A percentile compares a stretch with the other conserved stretches of the same genome.
phyloP scores from a whole-genome alignment of 495 filamentous ascomycete genomes.

The Aspergillus homomorphus region DNA sequence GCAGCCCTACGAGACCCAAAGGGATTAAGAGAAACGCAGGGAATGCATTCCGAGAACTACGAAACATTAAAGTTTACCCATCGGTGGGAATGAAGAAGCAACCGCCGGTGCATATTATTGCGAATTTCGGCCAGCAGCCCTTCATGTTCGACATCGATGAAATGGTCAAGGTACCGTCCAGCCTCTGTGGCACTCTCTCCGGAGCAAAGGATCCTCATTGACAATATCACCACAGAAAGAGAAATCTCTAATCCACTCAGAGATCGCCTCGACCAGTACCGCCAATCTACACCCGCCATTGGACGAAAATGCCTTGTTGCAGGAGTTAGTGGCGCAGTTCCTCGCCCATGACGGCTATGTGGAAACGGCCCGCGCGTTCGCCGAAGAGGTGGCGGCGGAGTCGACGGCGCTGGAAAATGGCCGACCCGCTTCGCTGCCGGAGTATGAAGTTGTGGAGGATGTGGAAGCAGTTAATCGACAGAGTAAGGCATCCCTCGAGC shows the following conservation, averaged over 20 bases:
- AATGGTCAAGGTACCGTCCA: conserved; percentile 64
- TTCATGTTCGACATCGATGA: conserved; percentile 93
- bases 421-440: conserved; percentile 49
- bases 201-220: conserved; percentile 6
- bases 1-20: not conserved
- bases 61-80: conserved; percentile 69
- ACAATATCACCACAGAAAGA: conserved; percentile 49
- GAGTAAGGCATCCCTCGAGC: conserved; percentile 49
- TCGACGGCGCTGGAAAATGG: conserved; percentile 59
- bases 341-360: conserved; percentile 94
- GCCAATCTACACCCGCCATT: conserved; percentile 61
- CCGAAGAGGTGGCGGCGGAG: conserved; percentile 75
- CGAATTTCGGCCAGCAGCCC: conserved; percentile 87
- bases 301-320: conserved; percentile 74
- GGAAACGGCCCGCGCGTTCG: conserved; percentile 88
- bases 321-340: conserved; percentile 81
- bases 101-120: conserved; percentile 73
- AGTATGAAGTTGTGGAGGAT: conserved; percentile 78
- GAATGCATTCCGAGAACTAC: conserved; percentile 76
- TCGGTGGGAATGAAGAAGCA: conserved; percentile 89
- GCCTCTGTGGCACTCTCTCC: not conserved
- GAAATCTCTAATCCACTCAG: conserved; percentile 53
- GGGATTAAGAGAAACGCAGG: conserved; percentile 41
- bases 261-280: conserved; percentile 52
- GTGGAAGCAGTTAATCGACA: conserved; percentile 85